A percentile compares a stretch with the other conserved stretches of the same genome.
These are phyloP conservation scores for Stygiomarasmius scandens DNA, from an alignment of 1,284 basidiomycete species.

Conservation along the genomic window DNA sequence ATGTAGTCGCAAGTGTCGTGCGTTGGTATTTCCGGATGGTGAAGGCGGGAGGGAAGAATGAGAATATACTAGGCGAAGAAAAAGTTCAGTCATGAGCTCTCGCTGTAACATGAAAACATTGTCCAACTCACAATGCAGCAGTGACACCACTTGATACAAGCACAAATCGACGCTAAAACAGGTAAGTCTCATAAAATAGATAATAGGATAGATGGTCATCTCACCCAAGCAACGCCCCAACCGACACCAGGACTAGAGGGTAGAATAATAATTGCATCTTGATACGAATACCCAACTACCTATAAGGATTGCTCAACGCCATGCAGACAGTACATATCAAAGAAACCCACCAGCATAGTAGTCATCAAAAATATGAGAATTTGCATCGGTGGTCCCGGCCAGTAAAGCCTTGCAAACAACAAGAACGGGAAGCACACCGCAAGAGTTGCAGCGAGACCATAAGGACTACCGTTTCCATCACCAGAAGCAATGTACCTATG, in stretches of 20 bases:
- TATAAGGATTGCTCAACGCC: too few species aligned
- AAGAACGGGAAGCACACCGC: constrained; percentile 75
- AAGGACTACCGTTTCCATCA: constrained; percentile 67
- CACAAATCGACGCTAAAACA: constrained; percentile 57
- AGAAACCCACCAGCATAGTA: constrained; percentile 54
- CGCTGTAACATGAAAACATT: too few species aligned
- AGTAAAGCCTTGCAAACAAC: constrained; percentile 71
- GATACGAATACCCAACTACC: constrained; percentile 77
- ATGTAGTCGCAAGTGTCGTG: constrained; percentile 61
- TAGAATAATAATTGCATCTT: constrained; percentile 50
- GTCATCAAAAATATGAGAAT: constrained; percentile 80
- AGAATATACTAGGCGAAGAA: constrained; percentile 52
- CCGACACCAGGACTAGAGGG: constrained; percentile 59
- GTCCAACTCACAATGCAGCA: constrained; percentile 65
- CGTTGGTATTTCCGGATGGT: constrained; percentile 73
- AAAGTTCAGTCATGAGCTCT: background rate
- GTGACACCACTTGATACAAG: constrained; percentile 63
- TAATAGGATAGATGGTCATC: too few species aligned
- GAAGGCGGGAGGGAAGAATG: constrained; percentile 69
- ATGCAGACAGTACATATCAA: too few species aligned
- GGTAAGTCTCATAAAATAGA: too few species aligned
- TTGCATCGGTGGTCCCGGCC: constrained; percentile 73
- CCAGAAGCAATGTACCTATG: constrained; percentile 76
- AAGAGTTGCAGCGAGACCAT: constrained; percentile 71
- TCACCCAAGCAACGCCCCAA: constrained; percentile 66